phyloP scores from a whole-genome alignment of 805 yeast species.

The Yamadazyma philogaea region DNA sequence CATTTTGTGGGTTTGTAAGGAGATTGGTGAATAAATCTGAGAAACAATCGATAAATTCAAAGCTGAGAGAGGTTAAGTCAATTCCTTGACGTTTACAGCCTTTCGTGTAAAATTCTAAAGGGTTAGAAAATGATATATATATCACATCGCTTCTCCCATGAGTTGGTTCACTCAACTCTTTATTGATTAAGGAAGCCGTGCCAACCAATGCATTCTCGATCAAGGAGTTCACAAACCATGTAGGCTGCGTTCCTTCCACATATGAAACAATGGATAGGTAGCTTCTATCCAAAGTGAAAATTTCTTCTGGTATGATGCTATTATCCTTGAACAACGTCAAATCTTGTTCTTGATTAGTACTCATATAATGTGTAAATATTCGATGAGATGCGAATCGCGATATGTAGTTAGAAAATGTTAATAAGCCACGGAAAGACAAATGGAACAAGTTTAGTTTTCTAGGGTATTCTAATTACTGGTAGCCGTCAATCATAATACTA shows the following conservation, averaged over 20 bases:
- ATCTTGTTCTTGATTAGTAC: conserved; percentile 52
- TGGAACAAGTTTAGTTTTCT: no score
- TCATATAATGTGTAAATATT: conserved; percentile 1
- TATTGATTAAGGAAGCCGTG: conserved; percentile 40
- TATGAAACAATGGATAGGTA: conserved; percentile 27
- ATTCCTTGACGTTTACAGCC: conserved; percentile 40
- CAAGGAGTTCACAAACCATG: conserved; percentile 59
- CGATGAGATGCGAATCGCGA: not conserved
- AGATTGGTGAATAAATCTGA: conserved; percentile 41
- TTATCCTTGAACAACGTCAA: conserved; percentile 51
- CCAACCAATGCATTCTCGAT: conserved; percentile 52
- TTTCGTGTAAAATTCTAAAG: conserved; percentile 31
- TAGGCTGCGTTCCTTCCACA: conserved; percentile 52
- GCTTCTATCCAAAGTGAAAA: conserved; percentile 16
- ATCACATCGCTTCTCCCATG: conserved; percentile 28
- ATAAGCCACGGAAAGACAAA: not conserved
- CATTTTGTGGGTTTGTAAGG: conserved; percentile 22
- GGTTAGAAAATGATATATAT: conserved; percentile 34
- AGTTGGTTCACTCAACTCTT: conserved; percentile 21
- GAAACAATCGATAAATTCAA: conserved; percentile 45
- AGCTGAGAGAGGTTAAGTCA: conserved; percentile 25
- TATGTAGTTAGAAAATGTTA: no score
- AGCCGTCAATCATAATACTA: no score
- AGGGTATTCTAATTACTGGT: no score
- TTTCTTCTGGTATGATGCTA: conserved; percentile 35